These are phyloP conservation scores for Neoarthrinium moseri DNA, from an alignment of 2,329 filamentous ascomycete species.

Conservation along the genomic window DNA sequence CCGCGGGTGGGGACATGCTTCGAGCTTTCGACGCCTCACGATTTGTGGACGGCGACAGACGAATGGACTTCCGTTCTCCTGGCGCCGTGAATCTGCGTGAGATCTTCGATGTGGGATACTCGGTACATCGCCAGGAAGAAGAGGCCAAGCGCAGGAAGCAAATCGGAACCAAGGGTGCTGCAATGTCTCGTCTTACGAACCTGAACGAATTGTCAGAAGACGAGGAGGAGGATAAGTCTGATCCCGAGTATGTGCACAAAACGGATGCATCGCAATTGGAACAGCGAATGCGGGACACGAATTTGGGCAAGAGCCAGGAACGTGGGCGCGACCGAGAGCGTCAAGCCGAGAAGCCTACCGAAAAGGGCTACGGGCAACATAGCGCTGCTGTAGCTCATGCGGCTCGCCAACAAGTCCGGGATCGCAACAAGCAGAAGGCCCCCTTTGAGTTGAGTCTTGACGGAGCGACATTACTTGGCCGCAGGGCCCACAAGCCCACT, in stretches of 20 bases:
- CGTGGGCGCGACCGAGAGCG: slow-evolving; percentile 45
- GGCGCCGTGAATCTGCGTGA: slow-evolving; percentile 94
- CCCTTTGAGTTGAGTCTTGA: slow-evolving; percentile 91
- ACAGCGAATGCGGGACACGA: slow-evolving; percentile 80
- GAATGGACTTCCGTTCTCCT: slow-evolving; percentile 91
- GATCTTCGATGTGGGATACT: slow-evolving; percentile 97
- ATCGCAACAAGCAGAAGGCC: slow-evolving; percentile 68
- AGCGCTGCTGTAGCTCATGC: slow-evolving; percentile 80
- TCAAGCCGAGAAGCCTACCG: slow-evolving; percentile 30
- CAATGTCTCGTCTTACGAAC: slow-evolving; percentile 53
- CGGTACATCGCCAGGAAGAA: slow-evolving; percentile 94
- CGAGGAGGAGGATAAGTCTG: slow-evolving; percentile 57
- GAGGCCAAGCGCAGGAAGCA: slow-evolving; percentile 91
- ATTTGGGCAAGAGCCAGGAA: slow-evolving; percentile 59
- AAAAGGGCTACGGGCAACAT: slow-evolving; percentile 84
- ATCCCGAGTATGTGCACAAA: slow-evolving; percentile 42
- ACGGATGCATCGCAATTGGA: slow-evolving; percentile 67
- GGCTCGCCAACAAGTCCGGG: slow-evolving; percentile 74
- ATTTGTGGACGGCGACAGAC: slow-evolving; percentile 59
- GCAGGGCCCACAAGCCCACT: slow-evolving; percentile 50
- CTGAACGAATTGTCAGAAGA: slow-evolving; percentile 72
- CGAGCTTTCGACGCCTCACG: slow-evolving; percentile 57
- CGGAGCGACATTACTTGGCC: slow-evolving; percentile 82
- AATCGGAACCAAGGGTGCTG: slow-evolving; percentile 69
- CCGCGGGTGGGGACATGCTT: slow-evolving; percentile 41